Evolutionary conservation across 441 rosid species (phyloP).

Genomic region (Metrosideros polymorpha): DNA sequence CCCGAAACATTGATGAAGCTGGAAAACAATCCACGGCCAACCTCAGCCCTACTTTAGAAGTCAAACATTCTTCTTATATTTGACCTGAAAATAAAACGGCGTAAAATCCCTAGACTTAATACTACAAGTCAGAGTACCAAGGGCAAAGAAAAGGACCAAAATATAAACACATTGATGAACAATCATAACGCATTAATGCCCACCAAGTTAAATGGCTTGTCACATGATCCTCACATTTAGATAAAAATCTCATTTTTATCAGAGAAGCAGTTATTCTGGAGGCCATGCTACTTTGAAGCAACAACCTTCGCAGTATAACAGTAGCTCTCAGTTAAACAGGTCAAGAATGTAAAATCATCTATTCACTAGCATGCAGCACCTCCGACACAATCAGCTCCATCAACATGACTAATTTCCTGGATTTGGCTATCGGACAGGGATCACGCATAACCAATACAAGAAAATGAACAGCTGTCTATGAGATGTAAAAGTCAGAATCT

Average conservation of each 20-base stretch:
- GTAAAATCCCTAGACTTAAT: background rate
- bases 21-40: background rate
- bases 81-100: background rate
- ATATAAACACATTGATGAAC: background rate
- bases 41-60: background rate
- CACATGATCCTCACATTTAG: background rate
- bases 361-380: background rate
- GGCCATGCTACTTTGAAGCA: background rate
- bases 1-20: background rate
- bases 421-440: background rate
- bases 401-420: background rate
- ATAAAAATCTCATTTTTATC: background rate
- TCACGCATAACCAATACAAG: background rate
- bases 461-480: background rate
- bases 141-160: background rate
- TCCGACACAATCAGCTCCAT: background rate
- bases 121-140: background rate
- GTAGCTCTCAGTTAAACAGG: background rate
- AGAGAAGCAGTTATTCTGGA: background rate
- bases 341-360: background rate
- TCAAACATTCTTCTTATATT: background rate
- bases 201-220: background rate
- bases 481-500: background rate
- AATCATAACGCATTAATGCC: background rate
- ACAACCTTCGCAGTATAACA: background rate